Percentiles rank a stretch among this genome's conserved stretches.
Evolutionary conservation across 805 yeast genomes (phyloP).

Genomic region (Wickerhamiella bombiphila): DNA sequence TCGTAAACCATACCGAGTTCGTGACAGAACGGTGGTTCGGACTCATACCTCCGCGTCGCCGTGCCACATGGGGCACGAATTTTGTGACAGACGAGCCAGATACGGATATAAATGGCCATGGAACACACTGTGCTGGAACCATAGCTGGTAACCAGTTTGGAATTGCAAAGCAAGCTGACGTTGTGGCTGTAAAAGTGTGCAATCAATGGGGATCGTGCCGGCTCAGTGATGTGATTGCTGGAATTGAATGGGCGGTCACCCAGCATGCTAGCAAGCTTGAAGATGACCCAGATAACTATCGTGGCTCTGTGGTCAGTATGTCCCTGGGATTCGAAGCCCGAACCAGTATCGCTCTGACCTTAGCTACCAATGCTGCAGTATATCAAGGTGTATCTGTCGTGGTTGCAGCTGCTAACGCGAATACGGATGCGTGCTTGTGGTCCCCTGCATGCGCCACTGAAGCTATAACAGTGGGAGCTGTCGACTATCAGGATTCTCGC

Average conservation of each 20-base stretch:
- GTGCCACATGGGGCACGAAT: conserved; percentile 32
- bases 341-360: conserved; percentile 49
- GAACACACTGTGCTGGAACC: conserved; percentile 85
- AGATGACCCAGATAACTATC: conserved; percentile 4
- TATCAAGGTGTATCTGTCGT: conserved; percentile 43
- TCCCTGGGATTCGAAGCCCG: conserved; percentile 72
- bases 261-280: conserved; percentile 5
- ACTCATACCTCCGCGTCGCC: conserved; percentile 6
- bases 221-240: conserved; percentile 25
- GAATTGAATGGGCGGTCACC: conserved; percentile 25
- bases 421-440: conserved; percentile 59
- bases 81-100: conserved; percentile 30
- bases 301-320: conserved; percentile 41
- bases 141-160: conserved; percentile 71
- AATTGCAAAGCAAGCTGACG: conserved; percentile 53
- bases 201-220: conserved; percentile 54
- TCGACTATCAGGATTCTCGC: conserved; percentile 53
- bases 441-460: conserved; percentile 69
- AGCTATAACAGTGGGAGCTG: conserved; percentile 80
- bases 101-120: conserved; percentile 76
- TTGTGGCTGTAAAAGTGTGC: conserved; percentile 65
- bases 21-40: conserved; percentile 19
- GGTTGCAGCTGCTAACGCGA: conserved; percentile 73
- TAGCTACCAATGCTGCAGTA: conserved; percentile 62
- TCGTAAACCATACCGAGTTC: conserved; percentile 31